These are phyloP conservation scores for Pleomassaria siparia DNA, from an alignment of 2,329 filamentous ascomycete genomes.

Conservation along the genomic window DNA sequence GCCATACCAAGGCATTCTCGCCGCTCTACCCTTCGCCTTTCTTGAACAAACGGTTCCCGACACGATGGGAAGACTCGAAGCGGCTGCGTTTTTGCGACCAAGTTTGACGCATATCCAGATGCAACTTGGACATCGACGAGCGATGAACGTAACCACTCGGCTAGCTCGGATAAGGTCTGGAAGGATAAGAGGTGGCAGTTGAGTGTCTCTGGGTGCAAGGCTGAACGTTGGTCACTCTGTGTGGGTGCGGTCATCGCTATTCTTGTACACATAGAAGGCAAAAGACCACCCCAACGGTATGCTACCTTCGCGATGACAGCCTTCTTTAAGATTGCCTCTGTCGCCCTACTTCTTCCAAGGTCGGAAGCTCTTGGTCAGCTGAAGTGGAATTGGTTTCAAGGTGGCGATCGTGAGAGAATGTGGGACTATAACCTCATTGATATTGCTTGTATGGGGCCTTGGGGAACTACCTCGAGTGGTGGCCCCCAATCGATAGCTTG, in stretches of 20 bases:
- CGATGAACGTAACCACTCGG: neutral
- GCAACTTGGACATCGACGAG: neutral
- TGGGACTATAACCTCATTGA: slow-evolving; percentile 30
- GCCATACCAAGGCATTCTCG: neutral
- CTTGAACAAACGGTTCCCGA: neutral
- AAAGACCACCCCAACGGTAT: slow-evolving; percentile 32
- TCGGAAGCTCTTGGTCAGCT: slow-evolving; percentile 22
- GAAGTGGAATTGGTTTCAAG: slow-evolving; percentile 23
- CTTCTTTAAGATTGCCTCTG: slow-evolving; percentile 16
- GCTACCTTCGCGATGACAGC: slow-evolving; percentile 16
- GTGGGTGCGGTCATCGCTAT: slow-evolving; percentile 39
- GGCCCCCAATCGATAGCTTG: slow-evolving; percentile 6
- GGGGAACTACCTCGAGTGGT: slow-evolving; percentile 13
- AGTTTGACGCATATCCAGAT: too few species aligned
- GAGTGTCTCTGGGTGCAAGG: slow-evolving; percentile 18
- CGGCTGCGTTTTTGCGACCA: too few species aligned
- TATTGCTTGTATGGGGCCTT: slow-evolving; percentile 18
- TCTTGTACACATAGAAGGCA: slow-evolving; percentile 29
- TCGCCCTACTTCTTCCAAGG: slow-evolving; percentile 15
- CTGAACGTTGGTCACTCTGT: slow-evolving; percentile 30
- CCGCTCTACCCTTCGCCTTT: neutral
- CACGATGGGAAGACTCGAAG: neutral
- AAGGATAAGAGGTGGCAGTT: slow-evolving; percentile 24
- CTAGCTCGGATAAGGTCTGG: slow-evolving; percentile 9
- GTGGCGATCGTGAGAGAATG: slow-evolving; percentile 10